Base-by-base conservation (phyloP, 2,329 filamentous ascomycete genomes). In the Aspergillus neotritici region DNA sequence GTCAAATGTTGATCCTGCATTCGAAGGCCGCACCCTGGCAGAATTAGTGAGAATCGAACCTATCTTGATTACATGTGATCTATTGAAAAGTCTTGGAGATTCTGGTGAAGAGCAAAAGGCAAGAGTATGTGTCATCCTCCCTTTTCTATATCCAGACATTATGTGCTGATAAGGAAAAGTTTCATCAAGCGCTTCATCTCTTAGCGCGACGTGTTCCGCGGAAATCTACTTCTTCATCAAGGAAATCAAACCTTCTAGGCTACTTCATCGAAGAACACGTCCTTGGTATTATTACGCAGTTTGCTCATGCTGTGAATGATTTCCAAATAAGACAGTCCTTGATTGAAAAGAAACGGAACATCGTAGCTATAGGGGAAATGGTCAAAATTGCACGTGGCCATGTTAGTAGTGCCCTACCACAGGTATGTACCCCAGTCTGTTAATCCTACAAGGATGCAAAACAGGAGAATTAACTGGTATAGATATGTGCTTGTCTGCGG, bases 401-500 rank as follows among this genome's bases (percentile, higher is more conserved):
- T 57, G 80, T 90, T 28, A 83, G 82, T 48, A 82, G 84, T 54
- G 93, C 87, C 38, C 74, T 95, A 32, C 91, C 93, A 15, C 91
- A 96, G 72, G 86, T 88, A 66, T 54, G 74, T 65, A 28, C 9
- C n/a, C 9, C 7, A 32, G 31, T 29, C 40, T 34, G 6, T 29
- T 8, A 31, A 8, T 12, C 10, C 39, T 15, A n/a, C 15, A 11
- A 9, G 34, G 40, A 8, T 9, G 40, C 8, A 14, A 5, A 17
- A 9, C 21, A 9, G 46, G 36, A 21, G 34, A 33, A 32, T 43
- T 50, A 45, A 56, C n/a, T 14, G 11, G 9, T 31, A 43, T 56
- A 91, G 82, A 91, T 97, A 43, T 88, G 88, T 52, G 89, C 91
- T n/a, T 96, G 87, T 60, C 73, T 98, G 10, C 82, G 94, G 49